Evolutionary conservation across 768 basidiomycete species (phyloP), one percentile per base, ranked within the genome.

Genomic region (Tulasnella sp.): DNA sequence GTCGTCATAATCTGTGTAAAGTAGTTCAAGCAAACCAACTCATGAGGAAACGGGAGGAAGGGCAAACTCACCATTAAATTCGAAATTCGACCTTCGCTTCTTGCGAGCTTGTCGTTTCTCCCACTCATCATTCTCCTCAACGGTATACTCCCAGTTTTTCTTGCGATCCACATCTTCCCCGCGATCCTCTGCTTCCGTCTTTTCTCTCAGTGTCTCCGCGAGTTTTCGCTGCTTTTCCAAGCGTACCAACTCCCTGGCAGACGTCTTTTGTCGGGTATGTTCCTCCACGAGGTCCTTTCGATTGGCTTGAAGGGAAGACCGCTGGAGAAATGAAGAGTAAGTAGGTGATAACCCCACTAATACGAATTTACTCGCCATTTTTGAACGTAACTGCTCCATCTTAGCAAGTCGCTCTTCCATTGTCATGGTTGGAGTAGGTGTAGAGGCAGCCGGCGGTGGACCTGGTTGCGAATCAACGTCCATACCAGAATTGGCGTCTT

Each of bases 111-210:
- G 64, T 64, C 91, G 89, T 72, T 84, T 85, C 69, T 95, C 91
- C 95, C 95, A 99, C 51, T 79, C 72, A 55, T 98, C 90, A 61
- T 91, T 93, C 66, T 96, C 89, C 67, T 96, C 89, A 52, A 95
- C 79, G 24, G 85, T 85, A 70, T 85, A 91, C 59, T 89, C 86
- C 90, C 90, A 96, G 61, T 90, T 89, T 74, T 87, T 89, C 62
- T 77, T 75, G 55, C 91, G 69, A 63, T 93, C 88, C 5, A 88
- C 70, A 62, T 96, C 92, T 63, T 90, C 88, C n/a, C 91, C 93
- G 0, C 76, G 71, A 46, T 89, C 91, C 64, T 87, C 84, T 1
- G 90, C 90, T 56, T 92, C 86, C 2, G 83, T 79, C 66, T 91
- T 90, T 53, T 77, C 66, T 16, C 90, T 77, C 58, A 98, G 66